phyloP scores from a whole-genome alignment of 208 protist species.

The Acanthamoeba triangularis region DNA sequence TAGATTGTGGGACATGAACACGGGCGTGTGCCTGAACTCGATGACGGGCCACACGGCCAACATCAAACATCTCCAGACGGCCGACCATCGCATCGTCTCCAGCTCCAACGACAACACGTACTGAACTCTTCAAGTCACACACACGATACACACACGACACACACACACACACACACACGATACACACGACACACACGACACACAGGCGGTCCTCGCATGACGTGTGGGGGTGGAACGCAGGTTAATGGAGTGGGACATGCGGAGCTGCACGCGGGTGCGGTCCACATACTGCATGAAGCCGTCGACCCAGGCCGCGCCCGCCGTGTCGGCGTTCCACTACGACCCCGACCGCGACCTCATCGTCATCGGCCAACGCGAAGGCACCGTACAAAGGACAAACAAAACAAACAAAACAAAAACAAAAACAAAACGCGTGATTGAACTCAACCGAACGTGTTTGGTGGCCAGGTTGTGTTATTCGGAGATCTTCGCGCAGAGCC shows the following conservation, averaged over 20 bases:
- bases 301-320: neutral
- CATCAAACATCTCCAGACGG: neutral
- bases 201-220: neutral
- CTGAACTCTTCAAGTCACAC: neutral
- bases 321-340: slow-evolving; percentile 28
- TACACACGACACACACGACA: neutral
- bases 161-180: too few relatives aligned
- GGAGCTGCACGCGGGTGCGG: neutral
- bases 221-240: neutral
- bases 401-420: too few relatives aligned
- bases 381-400: neutral
- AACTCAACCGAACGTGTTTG: too few relatives aligned
- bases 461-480: neutral
- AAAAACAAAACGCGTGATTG: neutral
- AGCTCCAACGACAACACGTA: slow-evolving; percentile 28
- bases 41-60: slow-evolving; percentile 32
- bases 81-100: neutral
- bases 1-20: slow-evolving; percentile 17
- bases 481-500: neutral
- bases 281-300: neutral
- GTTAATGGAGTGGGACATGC: neutral
- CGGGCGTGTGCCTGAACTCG: neutral
- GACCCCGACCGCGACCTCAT: slow-evolving; percentile 6
- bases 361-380: slow-evolving; percentile 1
- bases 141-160: neutral